These are phyloP conservation scores for Arabis hirsuta DNA, from an alignment of 345 rosid species.

Conservation along the genomic window DNA sequence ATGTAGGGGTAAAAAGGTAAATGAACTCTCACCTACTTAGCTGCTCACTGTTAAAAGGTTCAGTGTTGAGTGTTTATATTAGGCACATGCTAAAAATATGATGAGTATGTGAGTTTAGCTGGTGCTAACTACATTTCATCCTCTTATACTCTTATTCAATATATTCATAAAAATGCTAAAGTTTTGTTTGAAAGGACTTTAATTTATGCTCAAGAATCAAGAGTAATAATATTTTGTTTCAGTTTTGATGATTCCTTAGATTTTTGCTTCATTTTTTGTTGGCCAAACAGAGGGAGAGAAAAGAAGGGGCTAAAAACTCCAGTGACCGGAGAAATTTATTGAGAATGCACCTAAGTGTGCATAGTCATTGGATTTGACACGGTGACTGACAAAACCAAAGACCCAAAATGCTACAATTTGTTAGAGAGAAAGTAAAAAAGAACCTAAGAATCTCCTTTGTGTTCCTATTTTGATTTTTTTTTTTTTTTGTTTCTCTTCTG, in stretches of 20 bases:
- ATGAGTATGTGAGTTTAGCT: conserved; percentile 11
- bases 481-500: conserved; percentile 1
- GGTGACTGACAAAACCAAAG: conserved; percentile 4
- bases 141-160: background rate
- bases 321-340: conserved; percentile 4
- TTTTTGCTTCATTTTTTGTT: no score
- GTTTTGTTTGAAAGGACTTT: no score
- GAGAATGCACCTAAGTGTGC: background rate
- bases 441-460: conserved; percentile 2
- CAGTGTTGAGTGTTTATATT: no score
- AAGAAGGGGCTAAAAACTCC: background rate
- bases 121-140: conserved; percentile 26
- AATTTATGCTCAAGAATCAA: no score
- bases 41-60: background rate
- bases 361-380: background rate
- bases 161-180: background rate
- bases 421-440: conserved; percentile 11
- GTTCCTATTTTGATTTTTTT: background rate
- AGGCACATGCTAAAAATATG: background rate
- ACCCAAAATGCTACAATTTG: conserved; percentile 27
- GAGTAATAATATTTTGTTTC: no score
- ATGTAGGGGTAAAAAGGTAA: conserved; percentile 3
- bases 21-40: conserved; percentile 23
- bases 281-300: no score
- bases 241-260: no score